A percentile compares a stretch with the other conserved stretches of the same genome.
phyloP scores from a whole-genome alignment of 2,329 filamentous ascomycete genomes.

The Neofusicoccum cordaticola region DNA sequence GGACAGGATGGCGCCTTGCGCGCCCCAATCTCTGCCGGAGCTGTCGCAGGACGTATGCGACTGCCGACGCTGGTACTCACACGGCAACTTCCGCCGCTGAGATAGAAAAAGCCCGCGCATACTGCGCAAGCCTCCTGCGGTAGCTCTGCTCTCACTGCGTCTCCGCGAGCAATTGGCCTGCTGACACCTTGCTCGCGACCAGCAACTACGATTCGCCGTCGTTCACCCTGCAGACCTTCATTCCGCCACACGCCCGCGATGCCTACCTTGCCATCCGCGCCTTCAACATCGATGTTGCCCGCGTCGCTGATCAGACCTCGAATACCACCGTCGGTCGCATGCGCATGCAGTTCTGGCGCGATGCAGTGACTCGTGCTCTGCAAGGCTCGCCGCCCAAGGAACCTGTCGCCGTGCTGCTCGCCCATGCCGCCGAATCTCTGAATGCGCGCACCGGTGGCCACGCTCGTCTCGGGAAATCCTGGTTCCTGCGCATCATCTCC shows the following conservation, averaged over 20 bases:
- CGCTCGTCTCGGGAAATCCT: constrained; percentile 52
- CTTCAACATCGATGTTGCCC: constrained; percentile 87
- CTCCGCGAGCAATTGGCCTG: neutral
- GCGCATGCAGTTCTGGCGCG: constrained; percentile 94
- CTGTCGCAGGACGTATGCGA: constrained; percentile 15
- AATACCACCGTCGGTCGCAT: constrained; percentile 82
- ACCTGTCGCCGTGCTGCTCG: constrained; percentile 81
- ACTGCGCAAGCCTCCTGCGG: constrained; percentile 59
- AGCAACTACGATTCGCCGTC: constrained; percentile 89
- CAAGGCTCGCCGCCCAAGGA: constrained; percentile 79
- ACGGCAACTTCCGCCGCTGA: constrained; percentile 41
- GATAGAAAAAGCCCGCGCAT: constrained; percentile 53
- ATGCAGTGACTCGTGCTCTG: constrained; percentile 76
- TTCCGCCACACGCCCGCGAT: constrained; percentile 70
- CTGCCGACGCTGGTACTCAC: constrained; percentile 1
- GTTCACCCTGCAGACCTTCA: constrained; percentile 79
- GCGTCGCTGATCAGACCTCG: constrained; percentile 85
- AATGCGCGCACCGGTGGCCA: constrained; percentile 45
- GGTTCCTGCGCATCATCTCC: constrained; percentile 69
- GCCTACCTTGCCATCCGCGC: constrained; percentile 88
- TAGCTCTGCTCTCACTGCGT: constrained; percentile 27
- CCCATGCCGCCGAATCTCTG: constrained; percentile 65
- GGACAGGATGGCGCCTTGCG: constrained; percentile 4
- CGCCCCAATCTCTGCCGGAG: neutral
- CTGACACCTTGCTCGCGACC: neutral